phyloP scores from a whole-genome alignment of 768 basidiomycete species.

The Mycena venus region DNA sequence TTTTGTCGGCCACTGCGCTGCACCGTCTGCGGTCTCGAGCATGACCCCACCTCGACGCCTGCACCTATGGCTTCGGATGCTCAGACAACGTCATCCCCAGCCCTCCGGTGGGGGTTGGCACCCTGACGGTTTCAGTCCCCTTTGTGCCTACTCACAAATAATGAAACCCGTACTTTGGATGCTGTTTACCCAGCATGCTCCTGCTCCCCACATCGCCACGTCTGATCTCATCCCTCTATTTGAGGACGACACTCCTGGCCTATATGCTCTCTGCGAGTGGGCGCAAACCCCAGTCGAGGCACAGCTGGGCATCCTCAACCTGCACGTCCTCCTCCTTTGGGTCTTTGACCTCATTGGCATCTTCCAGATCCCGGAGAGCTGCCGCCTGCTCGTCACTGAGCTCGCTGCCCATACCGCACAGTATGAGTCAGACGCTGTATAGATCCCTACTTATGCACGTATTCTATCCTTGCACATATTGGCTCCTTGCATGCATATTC shows the following conservation, averaged over 20 bases:
- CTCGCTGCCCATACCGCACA: neutral
- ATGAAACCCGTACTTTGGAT: neutral
- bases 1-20: neutral
- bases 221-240: neutral
- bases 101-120: neutral
- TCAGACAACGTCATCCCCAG: neutral
- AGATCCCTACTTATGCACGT: too few species aligned
- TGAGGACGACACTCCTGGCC: neutral
- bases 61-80: neutral
- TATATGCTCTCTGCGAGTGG: neutral
- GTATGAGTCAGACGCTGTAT: neutral
- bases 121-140: neutral
- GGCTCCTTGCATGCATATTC: neutral
- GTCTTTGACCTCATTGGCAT: neutral
- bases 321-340: neutral
- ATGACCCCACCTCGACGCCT: neutral
- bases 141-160: neutral
- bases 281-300: neutral
- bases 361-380: neutral
- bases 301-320: neutral
- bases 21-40: neutral
- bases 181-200: neutral
- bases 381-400: neutral
- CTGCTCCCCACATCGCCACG: neutral
- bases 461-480: neutral